Base-by-base conservation (phyloP, 2,329 filamentous ascomycete genomes). In the Emmonsiellopsis sp. region DNA sequence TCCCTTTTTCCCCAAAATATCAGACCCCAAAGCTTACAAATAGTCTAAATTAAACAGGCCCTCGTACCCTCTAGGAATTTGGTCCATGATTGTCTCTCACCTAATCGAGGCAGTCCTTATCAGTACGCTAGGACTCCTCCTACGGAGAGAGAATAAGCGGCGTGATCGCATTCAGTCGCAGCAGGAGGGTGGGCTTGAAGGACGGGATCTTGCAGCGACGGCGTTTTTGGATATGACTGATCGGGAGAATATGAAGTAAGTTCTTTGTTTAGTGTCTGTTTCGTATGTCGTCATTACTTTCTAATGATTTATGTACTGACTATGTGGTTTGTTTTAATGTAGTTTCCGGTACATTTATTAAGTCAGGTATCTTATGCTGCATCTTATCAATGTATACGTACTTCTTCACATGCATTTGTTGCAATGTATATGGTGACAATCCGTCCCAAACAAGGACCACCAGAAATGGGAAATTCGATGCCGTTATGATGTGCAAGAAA, bases 41-140 rank as follows among this genome's bases (percentile, higher is more conserved):
- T 44, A 13, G 20, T 26, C 41, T 15, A 34, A 0, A n/a, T 9
- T 7, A 32, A 30, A 38, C 20, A 71, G 70, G 26, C 78, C 78
- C 2, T 66, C 63, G 1, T 80, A 80, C 50, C 50, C 63, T 20
- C 69, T 79, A 40, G 78, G 77, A 1, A 80, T 80, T 50, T 80
- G 78, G 76, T 78, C 73, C 13, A 80, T 80, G 74, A 79, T 80
- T 53, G 76, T 78, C 34, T 74, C 73, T 3, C 76, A 80, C 56
- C 62, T 80, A 16, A 67, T 79, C 10, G 79, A 82, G 62, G 77
- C 74, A 8, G 65, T 68, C 3, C 59, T 79, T 0, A 73, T 80
- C 16, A 57, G 69, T 5, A 55, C 63, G 0, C 69, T 80, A n/a
- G 74, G 78, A 35, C 60, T 75, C 3, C 60, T 77, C 6, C 65